These are phyloP conservation scores for Coemansia sp. DNA, from an alignment of 192 early-diverging fungal genomes.

Conservation along the genomic window DNA sequence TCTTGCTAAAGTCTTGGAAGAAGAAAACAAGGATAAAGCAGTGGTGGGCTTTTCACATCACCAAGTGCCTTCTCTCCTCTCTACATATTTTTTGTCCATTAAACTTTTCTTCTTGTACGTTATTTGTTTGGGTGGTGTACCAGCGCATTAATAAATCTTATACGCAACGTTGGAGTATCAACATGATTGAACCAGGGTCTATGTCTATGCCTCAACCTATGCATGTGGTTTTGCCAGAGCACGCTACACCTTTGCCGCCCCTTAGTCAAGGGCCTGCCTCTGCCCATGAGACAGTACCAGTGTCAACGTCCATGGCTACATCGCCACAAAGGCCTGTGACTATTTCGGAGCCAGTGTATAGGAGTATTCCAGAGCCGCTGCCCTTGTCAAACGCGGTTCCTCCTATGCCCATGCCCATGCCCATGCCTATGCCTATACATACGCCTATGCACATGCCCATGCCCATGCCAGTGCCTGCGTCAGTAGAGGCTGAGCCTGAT, in stretches of 20 bases:
- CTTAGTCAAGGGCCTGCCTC: background rate
- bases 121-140: constrained; percentile 6
- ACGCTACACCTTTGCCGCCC: background rate
- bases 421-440: background rate
- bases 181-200: constrained; percentile 3
- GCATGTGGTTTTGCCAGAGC: background rate
- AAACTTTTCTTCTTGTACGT: constrained; percentile 1
- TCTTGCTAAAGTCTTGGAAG: background rate
- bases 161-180: background rate
- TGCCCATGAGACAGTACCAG: background rate
- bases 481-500: background rate
- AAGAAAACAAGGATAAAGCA: background rate
- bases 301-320: background rate
- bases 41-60: constrained; percentile 1
- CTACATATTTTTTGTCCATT: background rate
- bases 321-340: background rate
- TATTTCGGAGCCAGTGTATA: background rate
- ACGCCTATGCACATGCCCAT: background rate
- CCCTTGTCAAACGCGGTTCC: background rate
- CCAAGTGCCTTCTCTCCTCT: constrained; percentile 13
- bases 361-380: background rate
- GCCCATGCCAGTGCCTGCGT: background rate
- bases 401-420: background rate
- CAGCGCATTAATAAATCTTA: background rate
- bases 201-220: constrained; percentile 1